Evolutionary conservation across 768 basidiomycete species (phyloP), one percentile per base, ranked within the genome.

Genomic region (Leccinum fibrillosum): DNA sequence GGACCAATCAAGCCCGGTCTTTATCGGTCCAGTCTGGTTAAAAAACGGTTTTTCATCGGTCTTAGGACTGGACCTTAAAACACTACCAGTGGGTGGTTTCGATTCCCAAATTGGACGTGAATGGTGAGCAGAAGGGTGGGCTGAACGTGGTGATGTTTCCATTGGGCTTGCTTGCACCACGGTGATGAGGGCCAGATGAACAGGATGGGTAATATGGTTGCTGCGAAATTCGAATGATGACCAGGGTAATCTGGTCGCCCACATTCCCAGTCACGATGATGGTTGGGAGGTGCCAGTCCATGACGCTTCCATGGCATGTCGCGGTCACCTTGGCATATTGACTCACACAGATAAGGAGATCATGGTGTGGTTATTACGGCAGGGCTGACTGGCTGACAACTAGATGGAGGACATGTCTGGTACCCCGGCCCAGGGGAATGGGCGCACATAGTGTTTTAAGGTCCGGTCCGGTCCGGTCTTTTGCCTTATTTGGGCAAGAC

Each of bases 241-340:
- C 67, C 55, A 28, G 69, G 57, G 56, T 78, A 77, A 25, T 78
- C 74, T 23, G 70, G 60, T 13, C 78, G 72, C 17, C 82, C 78
- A 4, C 80, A 76, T 30, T 64, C 84, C 83, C 84, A 85, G 2
- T 85, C 83, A 37, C 79, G 77, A 61, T 75, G 77, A 32, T 82
- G 80, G 49, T 69, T 68, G 11, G 75, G 65, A 25, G 72, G 74
- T n/a, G 78, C n/a, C n/a, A n/a, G 79, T 0, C 64, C 69, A 44
- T 84, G 83, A 32, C 86, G 80, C 35, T 87, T 85, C 86, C 87
- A 89, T 10, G 71, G 74, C 42, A 72, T 64, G 13, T 89, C 87
- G 11, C 77, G 75, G 17, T 88, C 86, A 2, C 70, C 58, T 12
- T 75, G 72, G 12, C 81, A 81, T 39, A 63, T 49, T 10, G 72